Evolutionary conservation across 140 eudicot species (phyloP).

Genomic region (Erigeron philadelphicus): DNA sequence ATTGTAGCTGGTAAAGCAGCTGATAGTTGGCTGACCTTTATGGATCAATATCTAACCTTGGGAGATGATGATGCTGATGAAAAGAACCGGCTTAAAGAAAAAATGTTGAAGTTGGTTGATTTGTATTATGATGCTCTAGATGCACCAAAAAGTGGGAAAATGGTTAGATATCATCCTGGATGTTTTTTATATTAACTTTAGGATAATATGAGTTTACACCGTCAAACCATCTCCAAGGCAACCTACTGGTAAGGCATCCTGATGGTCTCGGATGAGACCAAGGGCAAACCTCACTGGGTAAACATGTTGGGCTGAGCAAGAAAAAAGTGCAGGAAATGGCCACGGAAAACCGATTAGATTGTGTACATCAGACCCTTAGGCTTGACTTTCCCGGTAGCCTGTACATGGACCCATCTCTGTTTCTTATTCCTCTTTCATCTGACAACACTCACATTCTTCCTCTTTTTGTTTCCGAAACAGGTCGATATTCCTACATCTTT

Average conservation of each 20-base stretch:
- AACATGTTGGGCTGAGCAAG: too few species aligned
- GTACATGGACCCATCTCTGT: too few species aligned
- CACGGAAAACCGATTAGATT: too few species aligned
- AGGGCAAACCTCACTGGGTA: too few species aligned
- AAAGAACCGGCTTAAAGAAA: constrained; percentile 29
- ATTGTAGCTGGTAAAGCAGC: constrained; percentile 50
- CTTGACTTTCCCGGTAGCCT: too few species aligned
- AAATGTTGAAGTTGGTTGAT: constrained; percentile 47
- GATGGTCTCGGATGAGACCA: too few species aligned
- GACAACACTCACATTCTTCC: constrained; percentile 4
- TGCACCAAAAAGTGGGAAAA: constrained; percentile 82
- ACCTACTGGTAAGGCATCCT: too few species aligned
- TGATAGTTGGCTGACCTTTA: constrained; percentile 57
- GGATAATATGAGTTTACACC: background rate
- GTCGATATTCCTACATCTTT: constrained; percentile 39
- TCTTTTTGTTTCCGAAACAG: constrained; percentile 34
- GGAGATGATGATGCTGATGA: constrained; percentile 33
- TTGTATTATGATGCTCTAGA: constrained; percentile 85
- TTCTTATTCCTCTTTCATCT: constrained; percentile 1
- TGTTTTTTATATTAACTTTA: background rate
- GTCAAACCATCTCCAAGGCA: too few species aligned
- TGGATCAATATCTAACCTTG: constrained; percentile 62
- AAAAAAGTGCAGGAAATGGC: too few species aligned
- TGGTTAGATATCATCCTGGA: constrained; percentile 31
- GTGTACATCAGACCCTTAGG: too few species aligned